These are phyloP conservation scores for Mycena epipterygia DNA, from an alignment of 768 basidiomycete species.

Conservation along the genomic window DNA sequence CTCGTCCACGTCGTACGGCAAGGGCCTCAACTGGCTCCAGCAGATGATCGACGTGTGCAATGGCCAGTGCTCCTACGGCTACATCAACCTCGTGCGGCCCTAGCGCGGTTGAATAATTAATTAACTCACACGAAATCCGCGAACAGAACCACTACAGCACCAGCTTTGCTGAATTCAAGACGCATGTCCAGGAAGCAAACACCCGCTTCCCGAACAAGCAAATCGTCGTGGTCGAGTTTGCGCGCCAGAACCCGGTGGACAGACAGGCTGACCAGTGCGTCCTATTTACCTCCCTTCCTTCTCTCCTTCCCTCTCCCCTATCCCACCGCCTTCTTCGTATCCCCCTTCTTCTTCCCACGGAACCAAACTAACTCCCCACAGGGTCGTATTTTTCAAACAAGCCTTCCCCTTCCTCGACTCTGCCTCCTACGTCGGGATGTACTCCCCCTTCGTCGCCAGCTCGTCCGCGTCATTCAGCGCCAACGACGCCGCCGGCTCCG, in stretches of 20 bases:
- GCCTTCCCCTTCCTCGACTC: conserved; percentile 52
- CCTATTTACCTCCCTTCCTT: no score
- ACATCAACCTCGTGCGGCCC: conserved; percentile 52
- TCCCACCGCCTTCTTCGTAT: not conserved
- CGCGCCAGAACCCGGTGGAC: conserved; percentile 46
- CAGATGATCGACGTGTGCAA: conserved; percentile 51
- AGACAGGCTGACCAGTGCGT: conserved; percentile 48
- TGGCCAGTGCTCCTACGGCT: conserved; percentile 51
- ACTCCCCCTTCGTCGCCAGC: conserved; percentile 55
- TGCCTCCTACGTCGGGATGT: conserved; percentile 47
- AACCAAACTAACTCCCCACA: conserved; percentile 11
- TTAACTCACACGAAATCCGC: no score
- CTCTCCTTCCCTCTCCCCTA: no score
- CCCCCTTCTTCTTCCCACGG: not conserved
- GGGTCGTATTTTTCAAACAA: conserved; percentile 48
- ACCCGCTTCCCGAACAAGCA: conserved; percentile 24
- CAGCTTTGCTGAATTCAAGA: conserved; percentile 45
- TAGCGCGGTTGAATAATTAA: no score
- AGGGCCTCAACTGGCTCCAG: conserved; percentile 52
- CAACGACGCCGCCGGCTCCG: conserved; percentile 35
- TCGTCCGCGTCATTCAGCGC: conserved; percentile 43
- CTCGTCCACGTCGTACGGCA: conserved; percentile 52
- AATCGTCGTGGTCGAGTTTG: conserved; percentile 50
- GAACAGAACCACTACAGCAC: conserved; percentile 37
- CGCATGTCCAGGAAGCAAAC: conserved; percentile 18